Base-by-base conservation (phyloP, 1,139 yeast genomes). In the Yamadazyma mexicana region DNA sequence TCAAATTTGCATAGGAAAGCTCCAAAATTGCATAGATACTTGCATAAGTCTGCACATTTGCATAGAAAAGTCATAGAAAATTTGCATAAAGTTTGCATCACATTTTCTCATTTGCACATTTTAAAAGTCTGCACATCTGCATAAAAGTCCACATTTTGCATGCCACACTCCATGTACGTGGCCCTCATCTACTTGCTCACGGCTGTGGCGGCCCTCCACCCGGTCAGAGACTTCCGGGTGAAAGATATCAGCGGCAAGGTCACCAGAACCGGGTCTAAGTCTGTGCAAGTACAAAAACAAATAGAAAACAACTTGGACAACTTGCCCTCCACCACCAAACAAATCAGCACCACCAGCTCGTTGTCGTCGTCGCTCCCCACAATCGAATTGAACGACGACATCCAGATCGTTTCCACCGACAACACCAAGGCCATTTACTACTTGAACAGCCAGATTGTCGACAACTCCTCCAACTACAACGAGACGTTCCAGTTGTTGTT, bases 401-500 rank as follows among this genome's bases (percentile, higher is more conserved):
- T 59, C 12, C 64, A 62, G 38, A 47, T 59, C 44, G 50, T 64
- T 1, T 51, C 42, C 17, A 56, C 67, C 4, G 69, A 63, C 44
- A 43, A 40, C 23, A 45, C 59, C 22, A 54, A 55, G 33, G 58
- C 68, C 10, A 58, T 62, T 20, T 62, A 56, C 44, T 64, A 54
- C 44, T 33, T 62, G 27, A 50, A 55, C 28, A 39, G 54, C 12
- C 40, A 54, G 9, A 40, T 64, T 2, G 18, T 40, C n/a, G 55
- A 54, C 31, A 22, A 44, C 2, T 25, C 31, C 8, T 62, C 69
- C 7, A 55, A 63, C 20, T 72, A 67, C 34, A 50, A 61, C 16
- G 58, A 58, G 25, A 62, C 61, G 24, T 80, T 72, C 51, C 76
- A 77, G 5, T 60, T 82, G 33, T 66, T 82, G 14, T 61, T 82